These are phyloP conservation scores for Penicillium decumbens DNA, from an alignment of 2,329 filamentous ascomycete genomes.

Conservation along the genomic window DNA sequence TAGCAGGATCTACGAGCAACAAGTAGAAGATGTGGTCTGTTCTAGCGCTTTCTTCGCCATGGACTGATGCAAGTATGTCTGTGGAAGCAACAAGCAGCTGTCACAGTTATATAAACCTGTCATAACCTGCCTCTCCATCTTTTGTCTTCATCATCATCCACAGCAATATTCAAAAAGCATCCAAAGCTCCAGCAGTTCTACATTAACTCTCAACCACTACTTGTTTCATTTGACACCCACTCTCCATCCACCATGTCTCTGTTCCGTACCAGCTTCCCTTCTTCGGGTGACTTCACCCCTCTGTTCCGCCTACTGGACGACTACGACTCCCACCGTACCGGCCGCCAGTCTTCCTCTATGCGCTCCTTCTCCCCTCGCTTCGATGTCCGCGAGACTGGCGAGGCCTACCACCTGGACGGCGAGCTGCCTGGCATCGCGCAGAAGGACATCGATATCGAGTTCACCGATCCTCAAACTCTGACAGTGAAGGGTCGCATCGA, in stretches of 20 bases:
- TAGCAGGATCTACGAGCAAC: not conserved
- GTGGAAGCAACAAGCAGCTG: not conserved
- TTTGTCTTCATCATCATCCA: not conserved
- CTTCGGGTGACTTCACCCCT: conserved; percentile 38
- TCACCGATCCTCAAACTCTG: conserved; percentile 46
- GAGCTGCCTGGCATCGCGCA: conserved; percentile 47
- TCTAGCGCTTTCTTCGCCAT: not conserved
- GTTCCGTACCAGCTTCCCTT: conserved; percentile 27
- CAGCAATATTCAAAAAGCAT: not conserved
- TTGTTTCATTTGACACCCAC: not conserved
- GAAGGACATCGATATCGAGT: conserved; percentile 47
- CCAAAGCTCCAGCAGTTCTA: not conserved
- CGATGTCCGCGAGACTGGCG: conserved; percentile 45
- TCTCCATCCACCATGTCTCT: conserved; percentile 32
- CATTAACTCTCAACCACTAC: not conserved
- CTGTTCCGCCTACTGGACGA: conserved; percentile 48
- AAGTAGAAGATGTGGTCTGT: not conserved
- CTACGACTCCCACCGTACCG: conserved; percentile 36
- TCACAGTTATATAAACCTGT: conserved; percentile 19
- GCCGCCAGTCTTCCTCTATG: conserved; percentile 12
- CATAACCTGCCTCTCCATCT: not conserved
- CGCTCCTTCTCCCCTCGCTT: conserved; percentile 44
- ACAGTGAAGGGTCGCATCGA: conserved; percentile 45
- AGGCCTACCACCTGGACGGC: conserved; percentile 46
- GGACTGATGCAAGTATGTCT: not conserved